These are phyloP conservation scores for Nakazawaea wickerhamii DNA, from an alignment of 805 yeast species.

Conservation along the genomic window DNA sequence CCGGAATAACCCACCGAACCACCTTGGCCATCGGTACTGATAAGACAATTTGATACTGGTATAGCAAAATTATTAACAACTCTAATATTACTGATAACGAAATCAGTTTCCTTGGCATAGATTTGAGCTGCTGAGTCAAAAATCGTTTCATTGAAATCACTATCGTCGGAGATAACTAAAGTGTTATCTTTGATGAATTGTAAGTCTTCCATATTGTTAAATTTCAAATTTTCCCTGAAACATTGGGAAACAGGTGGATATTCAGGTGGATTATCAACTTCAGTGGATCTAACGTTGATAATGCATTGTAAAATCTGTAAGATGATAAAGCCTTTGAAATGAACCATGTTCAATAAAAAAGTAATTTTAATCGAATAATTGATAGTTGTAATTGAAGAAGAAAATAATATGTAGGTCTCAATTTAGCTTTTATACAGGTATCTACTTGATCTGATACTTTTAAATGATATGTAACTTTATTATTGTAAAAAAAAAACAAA, in stretches of 20 bases:
- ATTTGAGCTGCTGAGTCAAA: neutral
- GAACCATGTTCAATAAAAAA: too few species aligned
- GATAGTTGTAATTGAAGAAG: too few species aligned
- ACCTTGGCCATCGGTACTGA: conserved; percentile 6
- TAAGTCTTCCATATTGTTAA: neutral
- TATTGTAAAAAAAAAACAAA: too few species aligned
- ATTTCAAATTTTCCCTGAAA: neutral
- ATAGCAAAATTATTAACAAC: neutral
- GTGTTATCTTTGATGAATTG: neutral
- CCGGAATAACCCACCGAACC: conserved; percentile 12
- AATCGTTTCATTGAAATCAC: neutral
- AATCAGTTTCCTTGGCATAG: conserved; percentile 1
- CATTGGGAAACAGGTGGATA: neutral
- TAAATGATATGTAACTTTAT: too few species aligned
- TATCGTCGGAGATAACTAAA: neutral
- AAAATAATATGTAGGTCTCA: too few species aligned
- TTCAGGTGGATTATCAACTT: too few species aligned
- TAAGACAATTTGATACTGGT: conserved; percentile 11
- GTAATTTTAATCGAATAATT: too few species aligned
- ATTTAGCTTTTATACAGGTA: too few species aligned
- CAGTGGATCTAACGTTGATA: too few species aligned
- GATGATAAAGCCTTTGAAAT: too few species aligned
- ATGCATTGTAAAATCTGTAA: too few species aligned
- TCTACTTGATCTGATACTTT: too few species aligned
- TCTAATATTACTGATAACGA: conserved; percentile 2